These are phyloP conservation scores for Globomyces pollinis-pini DNA, from an alignment of 192 early-diverging fungal species.

Conservation along the genomic window DNA sequence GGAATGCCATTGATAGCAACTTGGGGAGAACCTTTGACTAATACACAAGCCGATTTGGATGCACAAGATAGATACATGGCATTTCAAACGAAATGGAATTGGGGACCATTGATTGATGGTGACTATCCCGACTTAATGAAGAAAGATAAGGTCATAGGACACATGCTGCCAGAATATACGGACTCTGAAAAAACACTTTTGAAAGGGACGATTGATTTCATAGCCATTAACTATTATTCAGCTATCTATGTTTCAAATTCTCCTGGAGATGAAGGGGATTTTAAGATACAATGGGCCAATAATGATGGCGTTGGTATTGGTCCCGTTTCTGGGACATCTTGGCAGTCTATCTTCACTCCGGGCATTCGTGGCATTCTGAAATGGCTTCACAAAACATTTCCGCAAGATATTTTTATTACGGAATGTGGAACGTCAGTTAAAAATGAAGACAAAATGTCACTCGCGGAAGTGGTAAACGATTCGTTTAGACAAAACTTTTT, in stretches of 20 bases:
- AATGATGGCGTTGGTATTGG: conserved; percentile 12
- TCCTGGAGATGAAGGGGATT: not conserved
- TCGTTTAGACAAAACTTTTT: conserved; percentile 18
- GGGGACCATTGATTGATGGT: conserved; percentile 10
- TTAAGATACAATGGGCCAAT: not conserved
- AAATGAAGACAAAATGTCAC: not conserved
- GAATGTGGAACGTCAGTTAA: conserved; percentile 15
- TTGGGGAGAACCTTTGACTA: not conserved
- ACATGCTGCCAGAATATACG: conserved; percentile 24
- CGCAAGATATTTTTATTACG: conserved; percentile 14
- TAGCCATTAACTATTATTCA: conserved; percentile 37
- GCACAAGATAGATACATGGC: not conserved
- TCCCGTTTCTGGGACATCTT: not conserved
- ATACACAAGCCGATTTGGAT: not conserved
- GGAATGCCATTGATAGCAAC: conserved; percentile 1
- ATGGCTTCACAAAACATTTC: not conserved
- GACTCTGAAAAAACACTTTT: conserved; percentile 19
- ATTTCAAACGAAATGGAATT: not conserved
- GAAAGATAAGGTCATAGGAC: conserved; percentile 11
- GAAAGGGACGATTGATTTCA: conserved; percentile 28
- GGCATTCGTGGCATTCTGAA: conserved; percentile 11
- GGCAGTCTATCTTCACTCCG: conserved; percentile 16
- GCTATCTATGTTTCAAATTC: conserved; percentile 15
- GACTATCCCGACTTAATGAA: conserved; percentile 10
- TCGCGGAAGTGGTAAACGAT: conserved; percentile 12